Percentiles rank a stretch among this genome's conserved stretches.
Evolutionary conservation across 2,329 filamentous ascomycete species (phyloP).

Genomic region (Colletotrichum sp.): DNA sequence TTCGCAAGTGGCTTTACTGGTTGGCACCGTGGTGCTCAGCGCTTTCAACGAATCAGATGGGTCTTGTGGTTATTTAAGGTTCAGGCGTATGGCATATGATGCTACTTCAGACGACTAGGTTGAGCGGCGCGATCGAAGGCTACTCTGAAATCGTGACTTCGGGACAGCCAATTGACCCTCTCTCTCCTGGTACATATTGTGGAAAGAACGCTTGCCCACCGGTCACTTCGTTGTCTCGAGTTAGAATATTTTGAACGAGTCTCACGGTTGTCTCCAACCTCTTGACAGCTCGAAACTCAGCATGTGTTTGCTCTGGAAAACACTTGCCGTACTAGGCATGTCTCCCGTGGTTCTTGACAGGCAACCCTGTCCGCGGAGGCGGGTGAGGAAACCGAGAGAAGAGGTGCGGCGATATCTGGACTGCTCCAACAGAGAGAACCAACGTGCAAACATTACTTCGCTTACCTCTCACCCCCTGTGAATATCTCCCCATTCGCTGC

Average conservation of each 20-base stretch:
- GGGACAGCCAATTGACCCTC: no score
- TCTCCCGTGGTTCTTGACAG: neutral
- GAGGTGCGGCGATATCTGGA: neutral
- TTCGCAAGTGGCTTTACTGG: no score
- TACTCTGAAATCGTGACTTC: neutral
- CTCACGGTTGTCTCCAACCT: no score
- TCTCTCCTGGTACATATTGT: no score
- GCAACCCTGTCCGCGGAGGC: neutral
- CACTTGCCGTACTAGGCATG: neutral
- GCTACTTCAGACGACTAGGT: no score
- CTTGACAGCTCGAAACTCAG: neutral
- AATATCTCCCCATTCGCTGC: neutral
- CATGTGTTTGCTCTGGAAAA: neutral
- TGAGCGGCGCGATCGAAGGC: no score
- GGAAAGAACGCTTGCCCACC: no score
- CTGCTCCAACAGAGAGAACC: neutral
- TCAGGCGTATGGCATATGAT: neutral
- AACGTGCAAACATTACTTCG: neutral
- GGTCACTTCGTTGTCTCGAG: no score
- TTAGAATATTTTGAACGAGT: no score
- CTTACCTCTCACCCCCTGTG: neutral
- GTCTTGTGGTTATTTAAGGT: neutral
- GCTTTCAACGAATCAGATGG: neutral
- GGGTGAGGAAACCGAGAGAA: neutral
- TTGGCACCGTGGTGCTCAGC: no score